Percentiles rank a stretch among this genome's conserved stretches.
Conservation (phyloP, 108 stramenopile species). For the Nitzschia putrida region DNA sequence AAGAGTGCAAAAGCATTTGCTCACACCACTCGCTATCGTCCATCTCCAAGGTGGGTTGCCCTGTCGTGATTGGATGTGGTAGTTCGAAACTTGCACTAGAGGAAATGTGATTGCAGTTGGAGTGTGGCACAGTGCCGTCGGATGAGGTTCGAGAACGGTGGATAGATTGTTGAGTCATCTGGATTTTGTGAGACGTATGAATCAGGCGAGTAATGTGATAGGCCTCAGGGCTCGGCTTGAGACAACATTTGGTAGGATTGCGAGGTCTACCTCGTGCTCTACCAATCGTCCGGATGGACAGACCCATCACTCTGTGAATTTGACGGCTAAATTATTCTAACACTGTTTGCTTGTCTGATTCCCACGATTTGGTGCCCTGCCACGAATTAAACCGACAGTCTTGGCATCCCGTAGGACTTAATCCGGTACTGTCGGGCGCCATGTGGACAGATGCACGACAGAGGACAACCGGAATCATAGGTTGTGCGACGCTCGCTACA, state of each 20-base stretch:
- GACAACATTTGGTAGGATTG: neutral
- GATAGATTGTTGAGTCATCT: no score
- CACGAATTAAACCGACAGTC: neutral
- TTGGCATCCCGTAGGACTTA: neutral
- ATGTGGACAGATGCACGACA: no score
- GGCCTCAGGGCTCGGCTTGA: no score
- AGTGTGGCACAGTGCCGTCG: no score
- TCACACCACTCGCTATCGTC: constrained; percentile 21
- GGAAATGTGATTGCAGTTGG: no score
- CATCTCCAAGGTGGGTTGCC: constrained; percentile 6
- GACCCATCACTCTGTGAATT: neutral
- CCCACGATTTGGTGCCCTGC: neutral
- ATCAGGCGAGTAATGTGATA: no score
- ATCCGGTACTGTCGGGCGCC: neutral
- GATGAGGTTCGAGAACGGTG: no score
- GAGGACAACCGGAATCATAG: no score
- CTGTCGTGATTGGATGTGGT: neutral
- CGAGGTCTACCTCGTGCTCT: neutral
- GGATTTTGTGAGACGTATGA: no score
- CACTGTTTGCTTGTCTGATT: neutral
- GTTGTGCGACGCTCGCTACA: no score
- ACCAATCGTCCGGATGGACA: no score
- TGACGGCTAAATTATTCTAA: neutral
- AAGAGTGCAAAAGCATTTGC: constrained; percentile 10
- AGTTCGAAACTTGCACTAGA: no score